A percentile compares a stretch with the other conserved stretches of the same genome.
Conservation (phyloP, 371 early-diverging fungal genomes). For the Zychaea mexicana region DNA sequence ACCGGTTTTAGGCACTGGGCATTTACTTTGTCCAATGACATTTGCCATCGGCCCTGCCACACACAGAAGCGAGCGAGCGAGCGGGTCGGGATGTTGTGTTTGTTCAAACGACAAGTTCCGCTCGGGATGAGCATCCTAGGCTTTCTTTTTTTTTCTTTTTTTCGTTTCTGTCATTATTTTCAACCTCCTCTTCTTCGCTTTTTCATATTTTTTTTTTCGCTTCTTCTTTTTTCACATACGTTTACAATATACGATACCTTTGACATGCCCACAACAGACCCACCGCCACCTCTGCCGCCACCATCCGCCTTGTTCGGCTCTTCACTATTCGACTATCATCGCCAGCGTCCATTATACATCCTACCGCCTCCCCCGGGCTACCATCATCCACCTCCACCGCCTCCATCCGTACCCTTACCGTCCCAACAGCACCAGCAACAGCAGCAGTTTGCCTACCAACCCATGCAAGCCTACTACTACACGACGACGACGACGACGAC, state of each 20-base stretch:
- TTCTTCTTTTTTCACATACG: background rate
- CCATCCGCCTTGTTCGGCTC: slow-evolving; percentile 27
- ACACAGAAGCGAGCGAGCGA: no score
- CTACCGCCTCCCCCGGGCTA: slow-evolving; percentile 47
- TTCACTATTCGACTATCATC: slow-evolving; percentile 8
- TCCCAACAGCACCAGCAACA: slow-evolving; percentile 8
- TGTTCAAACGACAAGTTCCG: no score
- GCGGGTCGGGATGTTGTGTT: background rate
- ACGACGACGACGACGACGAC: background rate
- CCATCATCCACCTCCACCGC: slow-evolving; percentile 19
- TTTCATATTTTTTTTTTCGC: slow-evolving; percentile 8
- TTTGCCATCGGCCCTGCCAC: background rate
- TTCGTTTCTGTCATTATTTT: background rate
- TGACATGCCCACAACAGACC: slow-evolving; percentile 10
- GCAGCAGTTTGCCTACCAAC: slow-evolving; percentile 1
- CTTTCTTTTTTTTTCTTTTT: background rate
- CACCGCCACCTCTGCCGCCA: slow-evolving; percentile 24
- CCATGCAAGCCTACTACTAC: background rate
- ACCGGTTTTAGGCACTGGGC: no score
- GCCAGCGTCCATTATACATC: slow-evolving; percentile 34
- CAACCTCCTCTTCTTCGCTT: background rate
- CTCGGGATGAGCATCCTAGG: no score
- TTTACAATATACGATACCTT: background rate
- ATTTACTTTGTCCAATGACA: background rate
- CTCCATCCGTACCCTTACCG: slow-evolving; percentile 4